Percentiles rank a stretch among this genome's conserved stretches.
Conservation (phyloP, 208 protist genomes). For the Crithidia expoeki region DNA sequence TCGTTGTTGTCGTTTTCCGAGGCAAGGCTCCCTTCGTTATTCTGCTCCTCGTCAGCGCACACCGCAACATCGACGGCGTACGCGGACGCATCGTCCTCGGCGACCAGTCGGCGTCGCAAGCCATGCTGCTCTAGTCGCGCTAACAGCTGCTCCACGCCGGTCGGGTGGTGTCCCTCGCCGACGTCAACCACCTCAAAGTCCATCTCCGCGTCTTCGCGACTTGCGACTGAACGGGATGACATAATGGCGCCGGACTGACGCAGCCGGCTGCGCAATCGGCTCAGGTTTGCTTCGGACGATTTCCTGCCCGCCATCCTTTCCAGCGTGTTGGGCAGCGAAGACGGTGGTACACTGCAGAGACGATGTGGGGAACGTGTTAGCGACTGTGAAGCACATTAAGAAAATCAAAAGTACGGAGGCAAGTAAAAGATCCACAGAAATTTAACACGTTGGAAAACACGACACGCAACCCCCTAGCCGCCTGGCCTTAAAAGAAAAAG, state of each 20-base stretch:
- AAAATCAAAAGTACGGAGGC: too few relatives aligned
- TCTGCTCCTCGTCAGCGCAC: neutral
- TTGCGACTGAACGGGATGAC: slow-evolving; percentile 61
- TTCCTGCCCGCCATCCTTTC: neutral
- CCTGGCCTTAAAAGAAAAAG: too few relatives aligned
- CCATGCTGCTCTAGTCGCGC: slow-evolving; percentile 87
- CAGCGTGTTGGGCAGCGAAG: slow-evolving; percentile 11
- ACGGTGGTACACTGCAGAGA: slow-evolving; percentile 10
- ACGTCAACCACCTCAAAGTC: slow-evolving; percentile 65
- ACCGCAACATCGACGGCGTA: slow-evolving; percentile 25
- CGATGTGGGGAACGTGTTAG: slow-evolving; percentile 1
- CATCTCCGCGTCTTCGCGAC: slow-evolving; percentile 24
- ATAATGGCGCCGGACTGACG: slow-evolving; percentile 54
- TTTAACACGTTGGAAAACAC: too few relatives aligned
- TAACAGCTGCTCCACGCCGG: slow-evolving; percentile 65
- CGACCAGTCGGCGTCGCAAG: slow-evolving; percentile 57
- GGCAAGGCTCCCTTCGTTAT: neutral
- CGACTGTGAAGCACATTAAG: neutral
- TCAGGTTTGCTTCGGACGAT: slow-evolving; percentile 4
- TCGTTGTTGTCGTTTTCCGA: neutral
- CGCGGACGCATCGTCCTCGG: slow-evolving; percentile 39
- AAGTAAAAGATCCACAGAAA: too few relatives aligned
- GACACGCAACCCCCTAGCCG: too few relatives aligned
- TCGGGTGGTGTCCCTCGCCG: slow-evolving; percentile 57
- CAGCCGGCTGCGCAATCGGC: slow-evolving; percentile 42